A percentile compares a stretch with the other conserved stretches of the same genome.
Conservation (phyloP, 1,139 yeast species). For the Yamadazyma conglobata region DNA sequence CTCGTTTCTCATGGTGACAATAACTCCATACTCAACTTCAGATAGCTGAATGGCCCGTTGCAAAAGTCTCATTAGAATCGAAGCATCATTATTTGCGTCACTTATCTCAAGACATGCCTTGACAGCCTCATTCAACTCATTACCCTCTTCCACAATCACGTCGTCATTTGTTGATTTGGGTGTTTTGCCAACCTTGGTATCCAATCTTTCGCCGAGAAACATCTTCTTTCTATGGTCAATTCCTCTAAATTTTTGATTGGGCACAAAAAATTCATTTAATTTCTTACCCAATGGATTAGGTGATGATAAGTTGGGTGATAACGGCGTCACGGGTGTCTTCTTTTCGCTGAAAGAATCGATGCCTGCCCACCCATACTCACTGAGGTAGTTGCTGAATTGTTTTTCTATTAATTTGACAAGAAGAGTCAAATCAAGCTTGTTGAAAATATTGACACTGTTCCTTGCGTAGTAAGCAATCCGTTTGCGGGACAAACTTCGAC, state of each 20-base stretch:
- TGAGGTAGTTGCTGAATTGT: conserved; percentile 19
- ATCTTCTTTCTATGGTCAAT: too few species aligned
- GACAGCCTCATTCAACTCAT: conserved; percentile 28
- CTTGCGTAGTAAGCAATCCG: conserved; percentile 20
- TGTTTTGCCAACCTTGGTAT: not conserved
- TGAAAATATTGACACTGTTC: conserved; percentile 19
- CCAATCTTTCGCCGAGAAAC: too few species aligned
- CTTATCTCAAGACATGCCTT: conserved; percentile 49
- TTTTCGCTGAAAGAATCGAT: conserved; percentile 15
- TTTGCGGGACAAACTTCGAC: conserved; percentile 20
- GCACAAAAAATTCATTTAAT: conserved; percentile 8
- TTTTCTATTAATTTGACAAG: conserved; percentile 13
- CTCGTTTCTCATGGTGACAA: conserved; percentile 33
- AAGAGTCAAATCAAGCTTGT: conserved; percentile 17
- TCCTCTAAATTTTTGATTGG: conserved; percentile 1
- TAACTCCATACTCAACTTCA: conserved; percentile 46
- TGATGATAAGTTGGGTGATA: conserved; percentile 3
- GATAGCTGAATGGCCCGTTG: conserved; percentile 40
- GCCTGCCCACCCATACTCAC: conserved; percentile 32
- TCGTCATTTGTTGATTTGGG: not conserved
- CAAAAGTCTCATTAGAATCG: conserved; percentile 38
- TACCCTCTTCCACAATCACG: not conserved
- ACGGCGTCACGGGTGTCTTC: conserved; percentile 1
- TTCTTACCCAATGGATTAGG: conserved; percentile 12
- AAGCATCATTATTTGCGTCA: conserved; percentile 40